Evolutionary conservation across 768 basidiomycete genomes (phyloP).

Genomic region (Hypholoma sublateritium): DNA sequence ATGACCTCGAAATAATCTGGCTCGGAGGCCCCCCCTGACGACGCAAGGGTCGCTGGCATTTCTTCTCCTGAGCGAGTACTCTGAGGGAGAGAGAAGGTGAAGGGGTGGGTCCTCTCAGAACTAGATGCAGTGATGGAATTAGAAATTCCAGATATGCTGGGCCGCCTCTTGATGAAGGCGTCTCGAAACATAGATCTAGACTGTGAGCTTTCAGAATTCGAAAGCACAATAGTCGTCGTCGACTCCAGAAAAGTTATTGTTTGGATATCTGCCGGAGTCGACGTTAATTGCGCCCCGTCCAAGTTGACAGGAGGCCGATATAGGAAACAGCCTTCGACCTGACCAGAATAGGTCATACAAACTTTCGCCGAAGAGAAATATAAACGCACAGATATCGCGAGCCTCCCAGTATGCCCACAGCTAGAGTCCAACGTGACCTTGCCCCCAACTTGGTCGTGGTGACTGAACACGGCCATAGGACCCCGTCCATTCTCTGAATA

Average conservation of each 20-base stretch:
- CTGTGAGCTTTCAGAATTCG: conserved; percentile 29
- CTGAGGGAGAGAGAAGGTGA: conserved; percentile 57
- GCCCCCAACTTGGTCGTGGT: conserved; percentile 60
- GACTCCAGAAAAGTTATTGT: conserved; percentile 53
- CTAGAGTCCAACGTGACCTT: conserved; percentile 56
- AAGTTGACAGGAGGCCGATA: conserved; percentile 34
- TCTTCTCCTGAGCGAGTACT: conserved; percentile 52
- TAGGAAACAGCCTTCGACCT: conserved; percentile 67
- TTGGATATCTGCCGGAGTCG: conserved; percentile 16
- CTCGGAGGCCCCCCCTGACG: conserved; percentile 29
- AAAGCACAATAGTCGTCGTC: conserved; percentile 42
- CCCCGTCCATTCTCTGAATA: conserved; percentile 30
- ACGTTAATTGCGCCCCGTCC: conserved; percentile 16
- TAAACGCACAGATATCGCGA: conserved; percentile 52
- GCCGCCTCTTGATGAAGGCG: conserved; percentile 43
- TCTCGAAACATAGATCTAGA: conserved; percentile 42
- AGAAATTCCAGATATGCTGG: conserved; percentile 42
- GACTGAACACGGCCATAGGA: conserved; percentile 55
- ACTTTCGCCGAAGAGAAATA: background rate
- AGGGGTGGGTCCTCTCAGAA: conserved; percentile 43
- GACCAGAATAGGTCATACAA: background rate
- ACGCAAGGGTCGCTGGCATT: conserved; percentile 59
- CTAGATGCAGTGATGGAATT: conserved; percentile 22
- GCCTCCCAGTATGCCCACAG: conserved; percentile 51
- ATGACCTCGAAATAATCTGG: conserved; percentile 38